Evolutionary conservation across 306 rosid genomes (phyloP).

Genomic region (Gynostemma pentaphyllum): DNA sequence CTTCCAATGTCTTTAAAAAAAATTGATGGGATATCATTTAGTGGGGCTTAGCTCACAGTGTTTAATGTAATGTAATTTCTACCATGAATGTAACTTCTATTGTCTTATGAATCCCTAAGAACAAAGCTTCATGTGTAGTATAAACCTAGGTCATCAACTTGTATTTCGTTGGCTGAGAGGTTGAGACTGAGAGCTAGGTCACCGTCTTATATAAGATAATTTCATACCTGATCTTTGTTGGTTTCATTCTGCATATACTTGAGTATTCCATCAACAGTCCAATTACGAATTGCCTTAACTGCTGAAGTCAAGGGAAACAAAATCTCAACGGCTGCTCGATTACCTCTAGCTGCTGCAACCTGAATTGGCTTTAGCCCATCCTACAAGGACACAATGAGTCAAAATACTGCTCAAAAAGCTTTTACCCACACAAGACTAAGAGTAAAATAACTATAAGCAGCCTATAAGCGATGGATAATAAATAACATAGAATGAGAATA

Average conservation of each 20-base stretch:
- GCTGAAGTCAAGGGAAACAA: slow-evolving; percentile 71
- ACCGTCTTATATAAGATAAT: no score
- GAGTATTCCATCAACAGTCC: slow-evolving; percentile 69
- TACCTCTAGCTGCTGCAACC: slow-evolving; percentile 70
- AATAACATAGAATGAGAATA: background rate
- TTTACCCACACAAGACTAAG: background rate
- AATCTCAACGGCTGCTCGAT: slow-evolving; percentile 50
- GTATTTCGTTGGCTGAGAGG: no score
- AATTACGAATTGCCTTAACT: slow-evolving; percentile 42
- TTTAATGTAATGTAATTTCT: no score
- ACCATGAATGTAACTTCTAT: no score
- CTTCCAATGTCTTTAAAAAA: no score
- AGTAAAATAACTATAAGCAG: background rate
- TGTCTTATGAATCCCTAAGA: no score
- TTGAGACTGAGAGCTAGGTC: no score
- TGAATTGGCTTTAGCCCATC: slow-evolving; percentile 77
- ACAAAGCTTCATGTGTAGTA: no score
- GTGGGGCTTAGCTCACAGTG: no score
- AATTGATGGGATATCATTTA: no score
- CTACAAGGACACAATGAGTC: slow-evolving; percentile 39
- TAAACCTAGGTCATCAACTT: no score
- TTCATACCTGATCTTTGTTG: slow-evolving; percentile 49
- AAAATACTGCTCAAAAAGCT: background rate
- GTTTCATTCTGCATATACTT: slow-evolving; percentile 56
- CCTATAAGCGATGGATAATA: background rate